Base-by-base conservation (phyloP, 257 asterid genomes). In the Solanum sejunctum region DNA sequence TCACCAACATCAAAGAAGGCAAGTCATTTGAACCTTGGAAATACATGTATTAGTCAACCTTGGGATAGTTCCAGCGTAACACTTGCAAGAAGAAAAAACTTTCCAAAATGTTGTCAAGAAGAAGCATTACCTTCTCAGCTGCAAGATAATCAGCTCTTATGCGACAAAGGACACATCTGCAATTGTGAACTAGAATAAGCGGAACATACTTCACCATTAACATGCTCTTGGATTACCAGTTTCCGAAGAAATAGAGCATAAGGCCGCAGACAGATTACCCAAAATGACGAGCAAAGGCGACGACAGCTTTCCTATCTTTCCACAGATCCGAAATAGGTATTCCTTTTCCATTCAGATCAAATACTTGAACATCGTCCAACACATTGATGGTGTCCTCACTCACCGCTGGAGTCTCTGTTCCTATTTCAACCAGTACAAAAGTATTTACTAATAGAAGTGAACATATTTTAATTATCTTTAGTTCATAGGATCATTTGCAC, bases 201-300 rank as follows among this genome's bases (percentile, higher is more conserved):
- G 41, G 75, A 32, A 84, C 8, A 52, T 36, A 41, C 47, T 71
- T 54, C 10, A n/a, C 32, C 58, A 41, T 8, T 49, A 12, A n/a
- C 32, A 17, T 41, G 79, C 13, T 83, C 52, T 75, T 75, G 23
- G 15, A 49, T 49, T 49, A 77, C 21, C 43, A 51, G 82, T 4
- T 77, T 75, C 51, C 2, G 26, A 52, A 72, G 58, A 49, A 75
- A 80, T 36, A 20, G 61, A 70, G 55, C 60, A 57, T 21, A 67
- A 17, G 51, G 28, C 3, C 28, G 8, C 39, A 9, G 85, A 55
- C 77, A 20, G 84, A 73, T 83, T 86, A 95, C 99, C 98, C 99
- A 85, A 96, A 96, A 91, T 96, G 99, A 72, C 99, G 98, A 84
- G 98, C 98, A 88, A 96, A 96, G 18, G 99, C 99, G 67, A 96